Base-by-base conservation (phyloP, 2,329 filamentous ascomycete species). In the Sporothrix brasiliensis region DNA sequence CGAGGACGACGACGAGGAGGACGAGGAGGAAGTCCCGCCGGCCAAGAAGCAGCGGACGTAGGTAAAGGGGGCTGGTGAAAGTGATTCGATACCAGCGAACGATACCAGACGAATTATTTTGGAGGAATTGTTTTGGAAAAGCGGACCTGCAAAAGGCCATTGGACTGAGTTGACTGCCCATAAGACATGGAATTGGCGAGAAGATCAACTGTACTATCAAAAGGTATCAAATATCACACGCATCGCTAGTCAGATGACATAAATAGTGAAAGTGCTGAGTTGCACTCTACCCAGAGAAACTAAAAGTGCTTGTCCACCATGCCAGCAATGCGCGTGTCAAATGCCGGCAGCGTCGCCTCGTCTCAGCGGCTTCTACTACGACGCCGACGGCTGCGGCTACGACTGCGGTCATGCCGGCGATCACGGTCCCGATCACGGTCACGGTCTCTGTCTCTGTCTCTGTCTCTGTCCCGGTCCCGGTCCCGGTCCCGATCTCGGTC, bases 1-100 rank as follows among this genome's bases (percentile, higher is more conserved):
- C 69, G 74, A 69, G 54, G 68, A 52, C 10, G 67, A 67, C 27
- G 70, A 66, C 4, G 60, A 44, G 2, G 56, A 61, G 7, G 56
- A 65, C 10, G 63, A 66, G 3, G 47, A 68, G 24, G 83, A 85
- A 69, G 75, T 76, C 61, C 77, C 78, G 68, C 81, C 81, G 6
- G 73, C 78, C 66, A 84, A 84, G 77, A 83, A 83, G 76, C 77
- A 77, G 24, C 82, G 80, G 76, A 76, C 75, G 49, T 82, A 73
- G 53, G 30, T 1, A 13, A 49, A n/a, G 11, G 14, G n/a, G 47
- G 11, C 6, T 34, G 34, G 16, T 27, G 44, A 19, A 39, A 70
- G 30, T 9, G 7, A 58, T 50, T 39, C 49, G 52, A 67, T 67
- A 68, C 67, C 41, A 68, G 53, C 16, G 16, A 34, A 24, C 21